phyloP scores from a whole-genome alignment of 2,329 filamentous ascomycete species.

The Phaeoacremonium minimum region DNA sequence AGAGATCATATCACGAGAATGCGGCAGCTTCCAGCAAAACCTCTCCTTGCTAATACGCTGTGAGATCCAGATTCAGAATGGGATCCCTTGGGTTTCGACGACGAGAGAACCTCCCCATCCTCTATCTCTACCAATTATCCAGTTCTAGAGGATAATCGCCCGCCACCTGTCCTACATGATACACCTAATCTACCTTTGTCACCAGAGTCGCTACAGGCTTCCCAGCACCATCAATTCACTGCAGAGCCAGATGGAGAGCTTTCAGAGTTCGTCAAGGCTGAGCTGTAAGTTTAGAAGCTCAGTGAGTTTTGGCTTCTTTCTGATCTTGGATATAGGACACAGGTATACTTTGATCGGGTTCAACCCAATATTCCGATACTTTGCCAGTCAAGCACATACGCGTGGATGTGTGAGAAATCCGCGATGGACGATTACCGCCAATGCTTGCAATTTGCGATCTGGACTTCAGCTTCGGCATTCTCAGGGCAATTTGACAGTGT shows the following conservation, averaged over 20 bases:
- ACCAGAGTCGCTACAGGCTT: background rate
- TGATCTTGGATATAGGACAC: constrained; percentile 6
- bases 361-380: constrained; percentile 20
- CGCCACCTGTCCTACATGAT: no score
- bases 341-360: constrained; percentile 20
- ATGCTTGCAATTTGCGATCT: constrained; percentile 24
- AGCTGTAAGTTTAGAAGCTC: constrained; percentile 4
- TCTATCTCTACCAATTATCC: background rate
- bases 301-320: constrained; percentile 3
- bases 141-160: no score
- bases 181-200: no score
- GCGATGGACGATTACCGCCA: constrained; percentile 10
- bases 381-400: constrained; percentile 16
- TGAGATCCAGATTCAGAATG: no score
- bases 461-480: constrained; percentile 20
- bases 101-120: background rate
- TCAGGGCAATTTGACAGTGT: constrained; percentile 21
- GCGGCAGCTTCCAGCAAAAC: no score
- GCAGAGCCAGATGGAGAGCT: background rate
- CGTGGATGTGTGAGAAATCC: constrained; percentile 11
- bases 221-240: background rate
- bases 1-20: no score
- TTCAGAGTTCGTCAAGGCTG: background rate
- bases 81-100: background rate
- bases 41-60: no score